phyloP scores from a whole-genome alignment of 2,329 filamentous ascomycete genomes.

The Trichophyton benhamiae region DNA sequence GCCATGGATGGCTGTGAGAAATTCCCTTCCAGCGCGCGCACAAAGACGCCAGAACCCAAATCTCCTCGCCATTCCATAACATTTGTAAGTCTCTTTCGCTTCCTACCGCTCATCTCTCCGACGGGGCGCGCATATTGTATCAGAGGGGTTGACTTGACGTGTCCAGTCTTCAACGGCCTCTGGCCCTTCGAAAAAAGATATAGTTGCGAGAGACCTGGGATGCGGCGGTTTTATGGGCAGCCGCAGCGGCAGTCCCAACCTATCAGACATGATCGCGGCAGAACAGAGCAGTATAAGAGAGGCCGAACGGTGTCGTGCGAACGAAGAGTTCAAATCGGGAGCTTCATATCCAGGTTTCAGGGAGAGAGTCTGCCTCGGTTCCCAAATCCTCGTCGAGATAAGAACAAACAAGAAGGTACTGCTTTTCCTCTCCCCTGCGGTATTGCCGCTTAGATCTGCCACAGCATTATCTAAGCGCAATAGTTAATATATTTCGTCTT shows the following conservation, averaged over 20 bases:
- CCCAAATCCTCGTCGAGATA: slow-evolving; percentile 51
- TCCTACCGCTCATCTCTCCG: background rate
- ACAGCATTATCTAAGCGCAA: background rate
- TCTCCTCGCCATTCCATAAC: background rate
- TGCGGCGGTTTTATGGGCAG: background rate
- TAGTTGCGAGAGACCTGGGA: background rate
- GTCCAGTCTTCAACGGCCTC: background rate
- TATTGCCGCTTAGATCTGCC: background rate
- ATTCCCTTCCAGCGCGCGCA: background rate
- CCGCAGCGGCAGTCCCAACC: background rate
- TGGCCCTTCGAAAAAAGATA: background rate
- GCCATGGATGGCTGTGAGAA: background rate
- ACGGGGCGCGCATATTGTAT: background rate
- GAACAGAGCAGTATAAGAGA: too few species aligned
- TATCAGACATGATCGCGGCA: background rate
- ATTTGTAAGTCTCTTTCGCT: background rate
- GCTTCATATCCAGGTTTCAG: slow-evolving; percentile 29
- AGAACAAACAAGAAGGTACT: slow-evolving; percentile 51
- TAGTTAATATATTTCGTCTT: background rate
- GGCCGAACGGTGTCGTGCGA: background rate
- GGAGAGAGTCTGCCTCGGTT: slow-evolving; percentile 42
- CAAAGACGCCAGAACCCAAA: background rate
- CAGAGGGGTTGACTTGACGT: background rate
- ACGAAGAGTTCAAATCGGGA: slow-evolving; percentile 2
- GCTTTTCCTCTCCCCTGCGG: background rate